A percentile compares a stretch with the other conserved stretches of the same genome.
phyloP scores from a whole-genome alignment of 2,329 filamentous ascomycete species.

The Aspergillus jensenii region DNA sequence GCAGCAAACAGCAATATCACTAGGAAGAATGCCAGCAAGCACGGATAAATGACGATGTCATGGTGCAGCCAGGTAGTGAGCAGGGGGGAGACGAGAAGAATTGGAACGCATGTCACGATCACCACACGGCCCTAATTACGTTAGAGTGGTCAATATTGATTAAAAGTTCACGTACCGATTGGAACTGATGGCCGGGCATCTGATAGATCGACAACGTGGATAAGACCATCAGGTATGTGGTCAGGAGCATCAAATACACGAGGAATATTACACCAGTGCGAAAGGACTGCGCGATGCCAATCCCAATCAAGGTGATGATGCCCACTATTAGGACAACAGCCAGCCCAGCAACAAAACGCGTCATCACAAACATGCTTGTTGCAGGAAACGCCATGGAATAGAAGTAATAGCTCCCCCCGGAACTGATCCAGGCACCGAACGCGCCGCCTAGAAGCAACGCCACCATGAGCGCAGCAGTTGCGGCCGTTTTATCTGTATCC shows the following conservation, averaged over 20 bases:
- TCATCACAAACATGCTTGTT: constrained; percentile 55
- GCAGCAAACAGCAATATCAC: constrained; percentile 52
- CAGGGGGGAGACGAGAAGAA: constrained; percentile 57
- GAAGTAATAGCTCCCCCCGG: constrained; percentile 62
- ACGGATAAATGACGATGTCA: constrained; percentile 57
- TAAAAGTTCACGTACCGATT: constrained; percentile 35
- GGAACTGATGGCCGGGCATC: constrained; percentile 52
- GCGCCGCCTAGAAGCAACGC: constrained; percentile 60
- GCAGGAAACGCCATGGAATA: constrained; percentile 55
- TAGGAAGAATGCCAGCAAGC: constrained; percentile 54
- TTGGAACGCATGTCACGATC: constrained; percentile 56
- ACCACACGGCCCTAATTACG: constrained; percentile 48
- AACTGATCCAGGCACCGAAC: constrained; percentile 63
- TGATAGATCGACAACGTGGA: constrained; percentile 52
- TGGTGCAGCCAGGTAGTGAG: constrained; percentile 53
- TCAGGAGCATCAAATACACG: constrained; percentile 57
- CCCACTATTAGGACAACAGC: constrained; percentile 52
- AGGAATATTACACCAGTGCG: constrained; percentile 56
- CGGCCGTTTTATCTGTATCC: constrained; percentile 45
- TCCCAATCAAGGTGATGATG: constrained; percentile 52
- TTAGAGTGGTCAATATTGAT: not conserved
- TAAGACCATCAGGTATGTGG: constrained; percentile 53
- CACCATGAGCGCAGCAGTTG: constrained; percentile 58
- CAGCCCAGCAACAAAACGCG: constrained; percentile 49
- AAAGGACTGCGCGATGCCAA: constrained; percentile 45